Percentiles rank a stretch among this genome's conserved stretches.
Evolutionary conservation across 1,284 basidiomycete genomes (phyloP).

Genomic region (Cronartium quercuum): DNA sequence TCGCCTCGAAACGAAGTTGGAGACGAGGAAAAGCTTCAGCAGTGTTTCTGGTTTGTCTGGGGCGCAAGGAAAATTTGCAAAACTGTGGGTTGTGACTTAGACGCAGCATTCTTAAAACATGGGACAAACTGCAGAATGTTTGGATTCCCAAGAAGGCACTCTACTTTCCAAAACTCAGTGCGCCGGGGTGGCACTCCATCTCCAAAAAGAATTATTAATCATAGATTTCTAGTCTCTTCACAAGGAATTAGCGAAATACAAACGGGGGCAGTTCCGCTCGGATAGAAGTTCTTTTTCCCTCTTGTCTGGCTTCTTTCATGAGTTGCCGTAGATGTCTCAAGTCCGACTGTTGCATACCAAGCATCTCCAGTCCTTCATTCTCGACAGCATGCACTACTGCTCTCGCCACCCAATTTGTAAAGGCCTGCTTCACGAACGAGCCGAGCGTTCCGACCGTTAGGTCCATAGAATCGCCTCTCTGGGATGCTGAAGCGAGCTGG

Average conservation of each 20-base stretch:
- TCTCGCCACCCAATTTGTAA: constrained; percentile 15
- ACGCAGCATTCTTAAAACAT: too few species aligned
- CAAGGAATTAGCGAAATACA: not conserved
- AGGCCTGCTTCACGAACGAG: constrained; percentile 17
- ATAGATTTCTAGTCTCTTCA: too few species aligned
- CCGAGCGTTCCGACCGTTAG: constrained; percentile 1
- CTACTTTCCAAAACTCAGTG: too few species aligned
- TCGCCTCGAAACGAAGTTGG: too few species aligned
- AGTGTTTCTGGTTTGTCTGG: too few species aligned
- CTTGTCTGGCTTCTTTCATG: constrained; percentile 2
- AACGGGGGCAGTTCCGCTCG: not conserved
- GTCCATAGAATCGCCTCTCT: constrained; percentile 14
- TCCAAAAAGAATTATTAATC: too few species aligned
- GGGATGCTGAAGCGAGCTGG: constrained; percentile 24
- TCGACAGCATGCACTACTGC: constrained; percentile 14
- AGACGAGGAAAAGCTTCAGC: too few species aligned
- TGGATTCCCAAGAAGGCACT: too few species aligned
- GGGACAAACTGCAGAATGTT: too few species aligned
- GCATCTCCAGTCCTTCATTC: constrained; percentile 2
- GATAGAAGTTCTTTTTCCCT: not conserved
- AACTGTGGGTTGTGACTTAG: too few species aligned
- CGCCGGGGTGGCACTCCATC: too few species aligned
- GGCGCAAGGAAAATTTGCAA: too few species aligned
- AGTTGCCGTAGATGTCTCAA: constrained; percentile 7
- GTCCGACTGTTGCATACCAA: constrained; percentile 23